These are phyloP conservation scores for Simplicillium aogashimaense DNA, from an alignment of 2,329 filamentous ascomycete genomes.

Conservation along the genomic window DNA sequence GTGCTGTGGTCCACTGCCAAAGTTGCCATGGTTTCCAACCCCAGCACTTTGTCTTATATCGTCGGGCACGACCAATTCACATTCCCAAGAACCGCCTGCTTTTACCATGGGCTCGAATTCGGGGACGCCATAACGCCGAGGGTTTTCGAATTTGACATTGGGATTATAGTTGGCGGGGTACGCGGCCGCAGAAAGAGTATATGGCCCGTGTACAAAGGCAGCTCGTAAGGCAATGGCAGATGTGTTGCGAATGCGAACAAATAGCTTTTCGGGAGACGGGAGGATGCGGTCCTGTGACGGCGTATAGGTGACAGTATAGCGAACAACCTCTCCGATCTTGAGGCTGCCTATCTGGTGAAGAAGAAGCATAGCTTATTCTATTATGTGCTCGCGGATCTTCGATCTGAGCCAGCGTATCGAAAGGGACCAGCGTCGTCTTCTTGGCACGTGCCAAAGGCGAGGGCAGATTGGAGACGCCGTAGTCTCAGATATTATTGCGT, in stretches of 20 bases:
- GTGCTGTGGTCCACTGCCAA: constrained; percentile 33
- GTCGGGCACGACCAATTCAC: constrained; percentile 71
- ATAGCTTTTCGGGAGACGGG: constrained; percentile 69
- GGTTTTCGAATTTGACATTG: constrained; percentile 63
- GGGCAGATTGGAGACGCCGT: constrained; percentile 1
- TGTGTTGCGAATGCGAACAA: constrained; percentile 85
- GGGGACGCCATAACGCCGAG: constrained; percentile 64
- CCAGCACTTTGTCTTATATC: constrained; percentile 59
- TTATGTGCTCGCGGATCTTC: no score
- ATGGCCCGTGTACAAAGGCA: constrained; percentile 93
- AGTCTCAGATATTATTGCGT: neutral
- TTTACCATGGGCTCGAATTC: constrained; percentile 96
- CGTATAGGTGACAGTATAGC: constrained; percentile 87
- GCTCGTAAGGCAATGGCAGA: constrained; percentile 84
- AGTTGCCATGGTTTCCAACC: constrained; percentile 31
- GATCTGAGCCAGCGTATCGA: no score
- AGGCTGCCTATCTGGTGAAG: constrained; percentile 85
- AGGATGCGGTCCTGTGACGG: constrained; percentile 83
- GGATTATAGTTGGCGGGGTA: constrained; percentile 79
- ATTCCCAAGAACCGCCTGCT: constrained; percentile 79
- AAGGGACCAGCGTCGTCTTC: no score
- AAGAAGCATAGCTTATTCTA: constrained; percentile 59
- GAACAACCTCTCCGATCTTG: constrained; percentile 88
- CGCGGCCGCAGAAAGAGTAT: constrained; percentile 78
- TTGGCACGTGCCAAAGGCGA: constrained; percentile 1